Evolutionary conservation across 805 yeast genomes (phyloP), one percentile per base, ranked within the genome.

Genomic region (Saccharomycopsis olivae): DNA sequence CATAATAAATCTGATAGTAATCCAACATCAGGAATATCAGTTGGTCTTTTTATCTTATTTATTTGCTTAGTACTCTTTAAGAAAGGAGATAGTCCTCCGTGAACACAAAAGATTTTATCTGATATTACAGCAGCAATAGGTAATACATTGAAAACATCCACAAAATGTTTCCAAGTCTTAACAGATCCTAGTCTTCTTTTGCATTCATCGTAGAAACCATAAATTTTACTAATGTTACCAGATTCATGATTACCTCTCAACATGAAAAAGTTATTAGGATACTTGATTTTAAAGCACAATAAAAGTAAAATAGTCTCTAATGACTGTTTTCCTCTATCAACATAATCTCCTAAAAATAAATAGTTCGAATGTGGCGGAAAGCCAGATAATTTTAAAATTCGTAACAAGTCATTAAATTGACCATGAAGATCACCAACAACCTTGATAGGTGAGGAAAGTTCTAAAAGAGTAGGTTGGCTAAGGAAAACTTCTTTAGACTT

Each of bases 141-240:
- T 48, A 92, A 66, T 0, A 96, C 83, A 57, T 92, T 92, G 66
- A 92, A 92, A 1, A 95, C 87, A 63, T 92, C 98, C 50, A 92
- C 75, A 54, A 92, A 92, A 21, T 75, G 62, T 57, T 88, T 87
- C 98, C 98, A 92, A 1, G 88, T 82, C 57, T 89, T 92, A 52
- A 88, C 74, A 54, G 81, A 84, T n/a, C 34, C 33, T 53, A 95
- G 76, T 46, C 98, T 70, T 53, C 98, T 74, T 58, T 92, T 92
- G 66, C 98, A 92, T 62, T 92, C 98, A 61, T 92, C 98, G 57
- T 87, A 92, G 55, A 92, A 92, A 2, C 98, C 98, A 60, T 92
- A 92, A 24, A 92, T 95, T 49, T 96, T 74, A 1, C 97, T 89
- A 41, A 92, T 94, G 54, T 85, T 86, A 16, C 98, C 96, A 60